Base-by-base conservation (phyloP, 164 flowering plant species). In the Liriodendron chinense region DNA sequence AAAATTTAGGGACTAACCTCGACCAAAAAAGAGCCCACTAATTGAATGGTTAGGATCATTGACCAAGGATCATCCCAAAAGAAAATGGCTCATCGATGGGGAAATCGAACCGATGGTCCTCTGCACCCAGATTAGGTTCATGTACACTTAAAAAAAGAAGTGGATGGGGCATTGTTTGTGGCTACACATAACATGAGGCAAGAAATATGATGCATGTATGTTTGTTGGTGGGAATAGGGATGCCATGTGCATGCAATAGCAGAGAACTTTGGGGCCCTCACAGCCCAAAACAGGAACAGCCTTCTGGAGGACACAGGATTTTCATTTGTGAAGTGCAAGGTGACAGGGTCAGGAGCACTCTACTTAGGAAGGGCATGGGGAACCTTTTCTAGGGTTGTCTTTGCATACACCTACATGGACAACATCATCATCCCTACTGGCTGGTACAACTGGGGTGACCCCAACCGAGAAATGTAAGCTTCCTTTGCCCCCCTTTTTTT, bases 401-500 rank as follows among this genome's bases (percentile, higher is more conserved):
- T 94, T 77, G 94, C 98, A 63, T 91, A 87, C 75, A 94, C 99
- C 1, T 91, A 93, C 69, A 94, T 96, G 97, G 98, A 93, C 86
- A 85, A 91, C 83, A 93, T 96, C 74, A 91, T 96, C 86, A 80
- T 90, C 34, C 98, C 98, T 56, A 92, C 86, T 61, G 99, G 98
- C 79, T 96, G 99, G 99, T 86, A 91, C 74, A 92, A 94, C n/a
- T 94, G 99, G 98, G 99, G 98, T 16, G 98, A 96, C 75, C 97
- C 96, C 22, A 86, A 70, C 72, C 87, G 98, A 18, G 94, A 91
- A 84, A 77, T 89, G 96, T 91, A 84, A 82, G 91, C 68, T 47
- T 72, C 69, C 71, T 77, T 26, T n/a, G n/a, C n/a, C n/a, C 73
- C 65, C 56, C 70, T 70, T 49, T 23, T 70, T 65, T 72, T 18